A percentile compares a stretch with the other conserved stretches of the same genome.
Evolutionary conservation across 148 eudicot genomes (phyloP).

Genomic region (Mesembryanthemum crystallinum): DNA sequence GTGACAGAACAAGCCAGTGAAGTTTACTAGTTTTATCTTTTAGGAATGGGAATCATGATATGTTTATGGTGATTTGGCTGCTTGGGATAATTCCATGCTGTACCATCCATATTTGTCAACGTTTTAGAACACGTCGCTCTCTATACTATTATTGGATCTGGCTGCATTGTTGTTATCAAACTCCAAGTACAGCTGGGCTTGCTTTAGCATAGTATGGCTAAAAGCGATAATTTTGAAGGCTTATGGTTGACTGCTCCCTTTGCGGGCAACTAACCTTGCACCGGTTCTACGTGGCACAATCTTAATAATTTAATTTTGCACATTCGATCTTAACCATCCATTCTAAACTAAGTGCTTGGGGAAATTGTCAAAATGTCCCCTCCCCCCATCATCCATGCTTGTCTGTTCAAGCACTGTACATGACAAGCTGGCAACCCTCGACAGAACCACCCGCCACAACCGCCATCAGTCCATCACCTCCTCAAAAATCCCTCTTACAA

Average conservation of each 20-base stretch:
- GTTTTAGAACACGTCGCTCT: constrained; percentile 18
- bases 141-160: not conserved
- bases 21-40: constrained; percentile 11
- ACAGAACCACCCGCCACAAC: too few species aligned
- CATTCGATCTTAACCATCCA: not conserved
- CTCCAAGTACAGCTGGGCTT: constrained; percentile 28
- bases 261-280: too few species aligned
- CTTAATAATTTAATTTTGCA: too few species aligned
- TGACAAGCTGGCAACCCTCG: too few species aligned
- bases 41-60: not conserved
- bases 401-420: too few species aligned
- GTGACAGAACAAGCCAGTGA: constrained; percentile 15
- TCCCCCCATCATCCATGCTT: too few species aligned
- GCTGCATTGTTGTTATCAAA: constrained; percentile 15
- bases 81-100: constrained; percentile 19
- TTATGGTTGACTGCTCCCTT: too few species aligned
- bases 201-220: not conserved
- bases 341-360: too few species aligned
- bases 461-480: too few species aligned
- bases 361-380: too few species aligned
- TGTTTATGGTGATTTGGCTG: constrained; percentile 22
- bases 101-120: constrained; percentile 19
- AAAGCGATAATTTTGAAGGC: not conserved
- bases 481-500: too few species aligned
- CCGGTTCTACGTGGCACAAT: too few species aligned